phyloP scores from a whole-genome alignment of 2,329 filamentous ascomycete genomes.

The Calonectria leucothoes region DNA sequence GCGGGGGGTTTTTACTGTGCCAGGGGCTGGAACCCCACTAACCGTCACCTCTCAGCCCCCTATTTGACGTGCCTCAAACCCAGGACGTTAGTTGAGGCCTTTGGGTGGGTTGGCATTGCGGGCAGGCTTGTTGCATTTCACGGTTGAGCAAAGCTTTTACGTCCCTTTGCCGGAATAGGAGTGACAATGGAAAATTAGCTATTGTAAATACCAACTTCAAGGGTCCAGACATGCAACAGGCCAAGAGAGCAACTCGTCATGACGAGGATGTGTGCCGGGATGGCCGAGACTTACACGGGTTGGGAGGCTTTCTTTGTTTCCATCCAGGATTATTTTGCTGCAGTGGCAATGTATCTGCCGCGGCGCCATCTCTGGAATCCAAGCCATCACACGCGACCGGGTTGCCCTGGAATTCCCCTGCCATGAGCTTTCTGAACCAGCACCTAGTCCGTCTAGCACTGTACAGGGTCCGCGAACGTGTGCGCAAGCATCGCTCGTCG shows the following conservation, averaged over 20 bases:
- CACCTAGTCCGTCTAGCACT: background rate
- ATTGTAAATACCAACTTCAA: background rate
- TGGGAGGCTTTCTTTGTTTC: constrained; percentile 1
- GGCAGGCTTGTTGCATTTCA: background rate
- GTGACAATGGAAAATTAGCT: background rate
- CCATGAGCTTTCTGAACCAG: background rate
- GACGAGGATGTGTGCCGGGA: background rate
- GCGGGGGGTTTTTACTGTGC: background rate
- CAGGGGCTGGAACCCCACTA: constrained; percentile 13
- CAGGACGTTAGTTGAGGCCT: background rate
- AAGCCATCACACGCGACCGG: constrained; percentile 1
- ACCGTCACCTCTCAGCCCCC: constrained; percentile 2
- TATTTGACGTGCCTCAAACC: background rate
- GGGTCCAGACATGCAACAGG: background rate
- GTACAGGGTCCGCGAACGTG: background rate
- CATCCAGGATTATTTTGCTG: background rate
- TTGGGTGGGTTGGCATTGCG: background rate
- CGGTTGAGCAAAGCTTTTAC: background rate
- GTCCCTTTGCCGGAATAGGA: background rate
- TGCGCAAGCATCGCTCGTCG: background rate
- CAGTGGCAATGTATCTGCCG: constrained; percentile 1
- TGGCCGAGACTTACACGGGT: background rate
- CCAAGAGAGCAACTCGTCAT: background rate
- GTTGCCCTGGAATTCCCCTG: constrained; percentile 8
- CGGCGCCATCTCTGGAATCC: constrained; percentile 8